phyloP scores from a whole-genome alignment of 148 eudicot genomes.

The Mesembryanthemum crystallinum region DNA sequence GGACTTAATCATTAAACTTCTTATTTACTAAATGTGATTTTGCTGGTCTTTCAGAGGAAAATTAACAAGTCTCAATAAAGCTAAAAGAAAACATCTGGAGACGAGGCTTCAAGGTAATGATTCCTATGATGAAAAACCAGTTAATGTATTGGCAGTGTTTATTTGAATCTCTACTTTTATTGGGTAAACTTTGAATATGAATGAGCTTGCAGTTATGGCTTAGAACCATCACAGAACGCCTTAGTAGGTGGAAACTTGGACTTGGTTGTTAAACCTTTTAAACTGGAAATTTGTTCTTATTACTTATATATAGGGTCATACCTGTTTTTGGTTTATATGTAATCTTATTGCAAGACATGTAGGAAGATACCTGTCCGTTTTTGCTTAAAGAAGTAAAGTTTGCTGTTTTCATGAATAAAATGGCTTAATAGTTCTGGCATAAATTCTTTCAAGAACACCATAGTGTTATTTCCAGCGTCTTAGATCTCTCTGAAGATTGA shows the following conservation, averaged over 20 bases:
- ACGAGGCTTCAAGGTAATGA: slow-evolving; percentile 63
- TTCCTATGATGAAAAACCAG: background rate
- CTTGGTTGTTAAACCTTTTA: background rate
- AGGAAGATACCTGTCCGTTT: background rate
- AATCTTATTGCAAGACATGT: background rate
- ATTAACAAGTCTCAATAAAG: slow-evolving; percentile 45
- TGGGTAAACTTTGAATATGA: background rate
- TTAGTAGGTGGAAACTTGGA: background rate
- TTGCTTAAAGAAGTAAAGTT: background rate
- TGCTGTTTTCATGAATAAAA: background rate
- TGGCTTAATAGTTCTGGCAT: background rate
- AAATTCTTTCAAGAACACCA: background rate
- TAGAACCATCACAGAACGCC: background rate
- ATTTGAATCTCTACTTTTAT: background rate
- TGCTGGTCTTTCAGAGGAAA: slow-evolving; percentile 58
- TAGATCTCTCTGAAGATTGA: background rate
- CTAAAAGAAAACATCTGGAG: slow-evolving; percentile 68
- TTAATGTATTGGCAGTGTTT: background rate
- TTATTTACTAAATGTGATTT: slow-evolving; percentile 21
- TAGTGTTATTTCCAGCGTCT: background rate
- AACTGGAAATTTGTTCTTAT: no score
- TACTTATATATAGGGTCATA: no score
- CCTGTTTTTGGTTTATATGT: background rate
- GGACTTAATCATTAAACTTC: background rate
- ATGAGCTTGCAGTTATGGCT: slow-evolving; percentile 1